phyloP scores from a whole-genome alignment of 2,329 filamentous ascomycete species.

The Trichoderma gracile region DNA sequence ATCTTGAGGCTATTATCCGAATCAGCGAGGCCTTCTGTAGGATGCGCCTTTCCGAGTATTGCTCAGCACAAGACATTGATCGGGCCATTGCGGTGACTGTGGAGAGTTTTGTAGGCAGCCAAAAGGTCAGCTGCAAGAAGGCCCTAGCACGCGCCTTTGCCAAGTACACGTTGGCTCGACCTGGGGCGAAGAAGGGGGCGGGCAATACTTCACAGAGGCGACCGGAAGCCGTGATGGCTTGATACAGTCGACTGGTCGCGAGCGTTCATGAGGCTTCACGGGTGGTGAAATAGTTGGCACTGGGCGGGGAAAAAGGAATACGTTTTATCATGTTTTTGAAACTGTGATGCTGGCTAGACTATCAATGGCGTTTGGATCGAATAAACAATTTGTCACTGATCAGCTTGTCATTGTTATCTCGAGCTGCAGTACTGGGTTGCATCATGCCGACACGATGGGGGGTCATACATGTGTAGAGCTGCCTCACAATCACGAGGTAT shows the following conservation, averaged over 20 bases:
- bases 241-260: not conserved
- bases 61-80: constrained; percentile 85
- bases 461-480: too few species aligned
- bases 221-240: constrained; percentile 37
- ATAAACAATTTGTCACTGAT: not conserved
- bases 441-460: too few species aligned
- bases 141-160: constrained; percentile 90
- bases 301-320: not conserved
- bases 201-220: constrained; percentile 33
- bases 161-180: constrained; percentile 74
- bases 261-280: not conserved
- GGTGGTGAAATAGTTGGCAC: not conserved
- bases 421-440: too few species aligned
- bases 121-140: constrained; percentile 98
- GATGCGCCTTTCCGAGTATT: constrained; percentile 98
- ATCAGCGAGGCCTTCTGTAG: constrained; percentile 93
- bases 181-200: constrained; percentile 41
- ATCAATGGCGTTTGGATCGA: constrained; percentile 11
- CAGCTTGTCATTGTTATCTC: not conserved
- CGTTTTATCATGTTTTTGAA: not conserved
- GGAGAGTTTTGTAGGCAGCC: constrained; percentile 91
- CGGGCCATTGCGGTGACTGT: constrained; percentile 96
- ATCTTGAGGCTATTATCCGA: constrained; percentile 96
- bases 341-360: constrained; percentile 4
- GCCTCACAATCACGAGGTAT: too few species aligned